These are phyloP conservation scores for Pythium aquatile DNA, from an alignment of 352 stramenopile genomes.

Conservation along the genomic window DNA sequence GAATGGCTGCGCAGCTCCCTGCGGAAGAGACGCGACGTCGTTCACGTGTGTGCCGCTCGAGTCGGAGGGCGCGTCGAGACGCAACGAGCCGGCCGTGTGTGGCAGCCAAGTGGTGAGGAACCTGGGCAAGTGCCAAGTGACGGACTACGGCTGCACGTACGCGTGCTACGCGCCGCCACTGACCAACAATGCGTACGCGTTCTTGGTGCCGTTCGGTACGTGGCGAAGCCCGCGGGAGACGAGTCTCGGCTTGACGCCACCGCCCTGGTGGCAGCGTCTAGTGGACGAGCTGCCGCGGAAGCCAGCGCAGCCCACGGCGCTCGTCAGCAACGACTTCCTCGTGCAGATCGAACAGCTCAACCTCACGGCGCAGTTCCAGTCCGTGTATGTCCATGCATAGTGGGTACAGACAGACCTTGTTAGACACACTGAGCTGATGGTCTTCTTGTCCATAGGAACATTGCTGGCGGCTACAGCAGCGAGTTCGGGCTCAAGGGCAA, in stretches of 20 bases:
- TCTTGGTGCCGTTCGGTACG: background rate
- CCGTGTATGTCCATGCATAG: background rate
- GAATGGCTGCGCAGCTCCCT: background rate
- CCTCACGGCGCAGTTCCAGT: conserved; percentile 1
- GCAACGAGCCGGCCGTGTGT: background rate
- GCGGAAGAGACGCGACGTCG: background rate
- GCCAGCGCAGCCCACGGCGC: background rate
- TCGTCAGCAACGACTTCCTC: background rate
- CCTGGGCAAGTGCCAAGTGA: conserved; percentile 1
- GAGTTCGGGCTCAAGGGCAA: conserved; percentile 15
- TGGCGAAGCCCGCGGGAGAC: background rate
- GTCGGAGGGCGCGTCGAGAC: background rate
- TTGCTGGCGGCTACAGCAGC: conserved; percentile 17
- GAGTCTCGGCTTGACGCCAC: background rate
- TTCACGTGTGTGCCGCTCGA: background rate
- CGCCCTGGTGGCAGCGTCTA: background rate
- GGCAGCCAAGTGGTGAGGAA: background rate
- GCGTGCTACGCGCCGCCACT: background rate
- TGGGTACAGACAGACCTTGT: background rate
- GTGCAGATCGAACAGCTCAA: conserved; percentile 2
- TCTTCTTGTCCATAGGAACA: background rate
- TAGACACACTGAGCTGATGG: background rate
- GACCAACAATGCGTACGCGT: background rate
- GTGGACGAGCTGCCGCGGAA: background rate
- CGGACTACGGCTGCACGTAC: conserved; percentile 2